Evolutionary conservation across 345 rosid species (phyloP), one percentile per base, ranked within the genome.

Genomic region (Gossypium raimondii): DNA sequence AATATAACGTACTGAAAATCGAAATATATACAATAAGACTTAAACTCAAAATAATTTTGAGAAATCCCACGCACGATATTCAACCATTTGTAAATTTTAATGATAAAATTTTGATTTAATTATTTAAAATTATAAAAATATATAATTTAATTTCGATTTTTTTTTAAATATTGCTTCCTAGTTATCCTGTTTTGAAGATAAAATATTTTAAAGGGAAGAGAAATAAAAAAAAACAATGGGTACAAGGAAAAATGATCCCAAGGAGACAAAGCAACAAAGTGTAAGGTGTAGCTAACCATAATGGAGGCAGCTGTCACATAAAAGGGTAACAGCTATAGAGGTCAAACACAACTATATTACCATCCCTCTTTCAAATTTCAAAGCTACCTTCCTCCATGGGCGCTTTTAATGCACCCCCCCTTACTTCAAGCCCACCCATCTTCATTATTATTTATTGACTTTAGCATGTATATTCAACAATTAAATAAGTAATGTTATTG

Each of bases 301-400:
- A 57, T 57, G 12, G 62, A 10, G 62, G 62, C 29, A 22, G 62
- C 29, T 57, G 62, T 20, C 29, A 57, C 62, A 9, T 61, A 76
- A 78, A 76, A 55, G 79, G 61, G 69, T 20, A 74, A 78, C 84
- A 78, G 68, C 45, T 64, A 57, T 14, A 5, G 6, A 60, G 72
- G 53, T 61, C 73, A 57, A 56, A 2, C 7, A 57, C 34, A 57
- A 18, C 60, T 18, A 56, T 24, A 5, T 34, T 34, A 5, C 7
- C 41, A 44, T 47, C 12, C 29, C 60, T 29, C 51, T 47, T 44
- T 20, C 71, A 44, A 17, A 67, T 20, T 20, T 45, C 70, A 66
- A 66, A 34, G 70, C 70, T 66, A 18, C 55, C 27, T 55, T 16
- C 61, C 61, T 57, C 1, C 25, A 18, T 57, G 61, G 27, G 13